These are phyloP conservation scores for Annulohypoxylon bovei DNA, from an alignment of 495 filamentous ascomycete species.

Conservation along the genomic window DNA sequence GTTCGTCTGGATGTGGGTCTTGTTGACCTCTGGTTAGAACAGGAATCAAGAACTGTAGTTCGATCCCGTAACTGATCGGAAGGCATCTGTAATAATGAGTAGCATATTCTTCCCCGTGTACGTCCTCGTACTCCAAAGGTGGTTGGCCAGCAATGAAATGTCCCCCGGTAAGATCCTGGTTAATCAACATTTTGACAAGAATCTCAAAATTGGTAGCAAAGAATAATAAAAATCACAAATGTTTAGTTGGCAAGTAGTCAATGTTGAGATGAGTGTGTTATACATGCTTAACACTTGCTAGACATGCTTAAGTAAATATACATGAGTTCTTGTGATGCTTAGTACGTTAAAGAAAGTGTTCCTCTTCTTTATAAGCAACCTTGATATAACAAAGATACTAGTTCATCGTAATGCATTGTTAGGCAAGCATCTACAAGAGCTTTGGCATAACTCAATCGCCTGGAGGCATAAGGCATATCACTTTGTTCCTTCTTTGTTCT, in stretches of 20 bases:
- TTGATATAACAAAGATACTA: not conserved
- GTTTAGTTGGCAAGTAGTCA: not conserved
- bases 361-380: not conserved
- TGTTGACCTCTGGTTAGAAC: not conserved
- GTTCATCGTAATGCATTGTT: not conserved
- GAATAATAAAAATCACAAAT: not conserved
- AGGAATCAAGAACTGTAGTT: slow-evolving; percentile 29
- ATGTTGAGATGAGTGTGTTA: not conserved
- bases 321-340: not conserved
- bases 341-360: not conserved
- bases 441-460: too few relatives aligned
- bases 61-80: slow-evolving; percentile 25
- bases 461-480: too few relatives aligned
- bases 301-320: not conserved
- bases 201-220: not conserved
- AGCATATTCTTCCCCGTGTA: not conserved
- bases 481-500: too few relatives aligned
- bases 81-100: not conserved
- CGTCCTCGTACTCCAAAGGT: not conserved
- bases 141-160: not conserved
- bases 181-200: not conserved
- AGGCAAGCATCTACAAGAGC: too few relatives aligned
- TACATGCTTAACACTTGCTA: not conserved
- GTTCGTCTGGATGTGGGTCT: slow-evolving; percentile 14
- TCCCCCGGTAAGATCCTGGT: not conserved